phyloP scores from a whole-genome alignment of 31 red algal genomes.

The Endocladia muricata region DNA sequence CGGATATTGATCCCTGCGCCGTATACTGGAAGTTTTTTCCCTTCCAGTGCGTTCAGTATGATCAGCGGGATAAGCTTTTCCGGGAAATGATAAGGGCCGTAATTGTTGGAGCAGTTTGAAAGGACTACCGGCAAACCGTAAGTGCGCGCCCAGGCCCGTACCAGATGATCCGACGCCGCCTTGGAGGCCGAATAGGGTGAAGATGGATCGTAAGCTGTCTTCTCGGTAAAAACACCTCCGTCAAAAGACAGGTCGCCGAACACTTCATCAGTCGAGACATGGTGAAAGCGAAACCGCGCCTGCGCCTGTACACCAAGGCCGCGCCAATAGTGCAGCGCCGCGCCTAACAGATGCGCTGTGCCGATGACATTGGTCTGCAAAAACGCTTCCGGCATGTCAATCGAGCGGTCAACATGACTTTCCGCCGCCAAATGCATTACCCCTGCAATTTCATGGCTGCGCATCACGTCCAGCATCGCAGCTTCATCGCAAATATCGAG shows the following conservation, averaged over 20 bases:
- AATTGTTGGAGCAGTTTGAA: constrained; percentile 87
- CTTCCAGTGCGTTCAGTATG: background rate
- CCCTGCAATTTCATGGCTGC: constrained; percentile 78
- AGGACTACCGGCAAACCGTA: constrained; percentile 91
- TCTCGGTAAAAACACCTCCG: constrained; percentile 78
- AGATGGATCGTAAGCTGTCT: constrained; percentile 75
- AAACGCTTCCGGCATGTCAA: constrained; percentile 79
- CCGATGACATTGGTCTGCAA: constrained; percentile 92
- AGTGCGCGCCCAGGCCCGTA: constrained; percentile 72
- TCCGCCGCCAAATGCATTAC: constrained; percentile 94
- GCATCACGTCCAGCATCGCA: constrained; percentile 74
- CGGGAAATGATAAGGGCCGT: constrained; percentile 91
- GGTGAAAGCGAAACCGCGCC: constrained; percentile 65
- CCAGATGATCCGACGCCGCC: constrained; percentile 89
- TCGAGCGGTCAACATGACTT: constrained; percentile 94
- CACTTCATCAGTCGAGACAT: constrained; percentile 96
- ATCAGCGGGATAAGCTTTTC: constrained; percentile 94
- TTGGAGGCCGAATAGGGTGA: constrained; percentile 94
- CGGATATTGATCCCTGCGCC: constrained; percentile 72
- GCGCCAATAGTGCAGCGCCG: no score
- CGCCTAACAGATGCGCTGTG: constrained; percentile 86
- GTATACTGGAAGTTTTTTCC: constrained; percentile 74
- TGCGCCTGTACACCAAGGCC: no score
- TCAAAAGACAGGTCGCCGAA: constrained; percentile 84
- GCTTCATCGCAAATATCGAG: constrained; percentile 85